Evolutionary conservation across 169 alveolate species (phyloP).

Genomic region (Eimeria falciformis): DNA sequence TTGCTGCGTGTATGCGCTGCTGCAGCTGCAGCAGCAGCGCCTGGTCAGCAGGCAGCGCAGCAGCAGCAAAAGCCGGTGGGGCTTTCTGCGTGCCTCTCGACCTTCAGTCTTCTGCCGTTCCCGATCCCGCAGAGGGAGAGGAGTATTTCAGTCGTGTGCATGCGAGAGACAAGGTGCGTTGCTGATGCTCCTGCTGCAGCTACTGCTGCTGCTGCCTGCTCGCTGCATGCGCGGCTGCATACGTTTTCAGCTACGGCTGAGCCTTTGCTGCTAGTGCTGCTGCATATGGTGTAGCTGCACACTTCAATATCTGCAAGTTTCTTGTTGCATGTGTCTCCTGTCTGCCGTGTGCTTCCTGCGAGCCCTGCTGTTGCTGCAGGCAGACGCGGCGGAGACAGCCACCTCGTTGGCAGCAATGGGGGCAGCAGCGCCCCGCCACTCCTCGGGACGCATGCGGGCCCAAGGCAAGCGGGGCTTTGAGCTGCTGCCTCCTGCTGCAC

Average conservation of each 20-base stretch:
- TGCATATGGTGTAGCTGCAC: background rate
- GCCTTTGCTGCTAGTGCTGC: background rate
- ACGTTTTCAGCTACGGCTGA: background rate
- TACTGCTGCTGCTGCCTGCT: background rate
- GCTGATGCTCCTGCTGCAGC: background rate
- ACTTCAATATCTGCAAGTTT: too few relatives aligned
- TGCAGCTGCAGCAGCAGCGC: slow-evolving; percentile 63
- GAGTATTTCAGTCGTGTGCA: slow-evolving; percentile 48
- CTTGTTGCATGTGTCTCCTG: too few relatives aligned
- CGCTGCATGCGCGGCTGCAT: background rate
- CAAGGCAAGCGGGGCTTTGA: slow-evolving; percentile 59
- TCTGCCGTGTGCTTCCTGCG: slow-evolving; percentile 77
- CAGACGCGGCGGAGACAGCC: slow-evolving; percentile 42
- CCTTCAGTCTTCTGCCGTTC: slow-evolving; percentile 43
- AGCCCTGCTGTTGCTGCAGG: slow-evolving; percentile 41
- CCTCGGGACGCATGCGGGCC: slow-evolving; percentile 45
- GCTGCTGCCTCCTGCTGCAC: slow-evolving; percentile 47
- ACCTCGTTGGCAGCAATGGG: slow-evolving; percentile 40
- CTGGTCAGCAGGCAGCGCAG: slow-evolving; percentile 49
- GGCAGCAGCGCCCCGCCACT: slow-evolving; percentile 23
- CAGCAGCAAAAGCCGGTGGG: slow-evolving; percentile 33
- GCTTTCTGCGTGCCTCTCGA: slow-evolving; percentile 47
- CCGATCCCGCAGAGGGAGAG: slow-evolving; percentile 23
- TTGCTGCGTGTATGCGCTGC: background rate
- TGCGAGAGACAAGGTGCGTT: slow-evolving; percentile 30